Evolutionary conservation across 768 basidiomycete species (phyloP).

Genomic region (Russula vinacea): DNA sequence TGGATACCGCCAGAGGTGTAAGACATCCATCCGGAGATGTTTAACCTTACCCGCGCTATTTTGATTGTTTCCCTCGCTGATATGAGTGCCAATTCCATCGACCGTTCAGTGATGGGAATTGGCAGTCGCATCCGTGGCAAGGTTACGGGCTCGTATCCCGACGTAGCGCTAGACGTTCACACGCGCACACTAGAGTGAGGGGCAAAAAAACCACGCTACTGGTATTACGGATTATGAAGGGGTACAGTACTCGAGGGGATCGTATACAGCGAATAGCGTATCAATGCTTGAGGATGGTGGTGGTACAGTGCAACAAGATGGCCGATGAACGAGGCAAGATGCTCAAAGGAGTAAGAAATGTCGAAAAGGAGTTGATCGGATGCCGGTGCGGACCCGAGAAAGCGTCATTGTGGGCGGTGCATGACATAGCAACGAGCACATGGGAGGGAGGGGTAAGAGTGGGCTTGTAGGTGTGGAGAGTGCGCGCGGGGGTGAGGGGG

Average conservation of each 20-base stretch:
- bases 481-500: background rate
- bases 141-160: conserved; percentile 2
- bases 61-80: conserved; percentile 12
- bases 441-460: background rate
- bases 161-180: conserved; percentile 20
- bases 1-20: background rate
- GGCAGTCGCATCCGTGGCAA: conserved; percentile 7
- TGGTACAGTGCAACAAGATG: conserved; percentile 28
- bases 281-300: conserved; percentile 26
- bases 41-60: background rate
- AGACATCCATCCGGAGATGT: conserved; percentile 14
- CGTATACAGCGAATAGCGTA: conserved; percentile 27
- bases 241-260: conserved; percentile 15
- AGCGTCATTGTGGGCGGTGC: conserved; percentile 13
- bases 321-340: conserved; percentile 22
- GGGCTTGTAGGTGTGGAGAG: background rate
- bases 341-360: conserved; percentile 22
- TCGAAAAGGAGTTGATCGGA: conserved; percentile 23
- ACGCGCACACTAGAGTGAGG: background rate
- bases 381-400: conserved; percentile 22
- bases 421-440: conserved; percentile 16
- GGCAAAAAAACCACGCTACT: background rate
- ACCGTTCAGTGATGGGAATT: conserved; percentile 15
- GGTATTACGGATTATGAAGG: conserved; percentile 23
- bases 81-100: conserved; percentile 8